Percentiles rank a stretch among this genome's conserved stretches.
Evolutionary conservation across 2,329 filamentous ascomycete species (phyloP).

Genomic region (Xylariales sp.): DNA sequence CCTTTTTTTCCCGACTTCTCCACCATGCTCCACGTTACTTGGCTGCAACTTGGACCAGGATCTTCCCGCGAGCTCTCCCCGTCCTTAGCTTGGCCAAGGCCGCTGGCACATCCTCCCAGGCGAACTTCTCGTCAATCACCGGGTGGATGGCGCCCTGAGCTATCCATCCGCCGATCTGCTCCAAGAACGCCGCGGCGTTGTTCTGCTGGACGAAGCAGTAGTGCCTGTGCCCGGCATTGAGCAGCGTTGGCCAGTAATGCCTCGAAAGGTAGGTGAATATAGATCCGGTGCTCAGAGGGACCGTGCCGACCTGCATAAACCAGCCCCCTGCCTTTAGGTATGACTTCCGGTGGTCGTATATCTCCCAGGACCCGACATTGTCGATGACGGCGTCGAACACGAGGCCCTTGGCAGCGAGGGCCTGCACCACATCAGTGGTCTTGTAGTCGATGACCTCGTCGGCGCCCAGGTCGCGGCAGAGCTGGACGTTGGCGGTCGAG

Average conservation of each 20-base stretch:
- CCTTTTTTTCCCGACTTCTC: too few relatives aligned
- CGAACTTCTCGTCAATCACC: constrained; percentile 47
- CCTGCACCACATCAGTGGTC: constrained; percentile 38
- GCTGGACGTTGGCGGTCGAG: constrained; percentile 50
- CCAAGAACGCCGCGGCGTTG: constrained; percentile 26
- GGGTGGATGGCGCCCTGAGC: constrained; percentile 48
- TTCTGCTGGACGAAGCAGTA: not conserved
- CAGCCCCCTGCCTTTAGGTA: not conserved
- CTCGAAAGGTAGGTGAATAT: not conserved
- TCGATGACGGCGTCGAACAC: constrained; percentile 53
- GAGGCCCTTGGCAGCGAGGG: constrained; percentile 40
- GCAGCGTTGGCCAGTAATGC: not conserved
- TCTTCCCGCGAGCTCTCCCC: not conserved
- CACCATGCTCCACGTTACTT: too few relatives aligned
- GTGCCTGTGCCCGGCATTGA: not conserved
- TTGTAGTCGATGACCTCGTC: constrained; percentile 62
- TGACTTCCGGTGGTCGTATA: not conserved
- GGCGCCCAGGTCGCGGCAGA: constrained; percentile 56
- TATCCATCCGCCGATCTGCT: constrained; percentile 46
- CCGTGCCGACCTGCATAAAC: not conserved
- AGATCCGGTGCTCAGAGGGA: not conserved
- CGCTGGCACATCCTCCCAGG: constrained; percentile 47
- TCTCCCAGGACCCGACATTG: constrained; percentile 41
- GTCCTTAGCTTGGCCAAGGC: constrained; percentile 24
- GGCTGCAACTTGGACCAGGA: too few relatives aligned